Conservation (phyloP, 306 rosid species). For the Fagus crenata region DNA sequence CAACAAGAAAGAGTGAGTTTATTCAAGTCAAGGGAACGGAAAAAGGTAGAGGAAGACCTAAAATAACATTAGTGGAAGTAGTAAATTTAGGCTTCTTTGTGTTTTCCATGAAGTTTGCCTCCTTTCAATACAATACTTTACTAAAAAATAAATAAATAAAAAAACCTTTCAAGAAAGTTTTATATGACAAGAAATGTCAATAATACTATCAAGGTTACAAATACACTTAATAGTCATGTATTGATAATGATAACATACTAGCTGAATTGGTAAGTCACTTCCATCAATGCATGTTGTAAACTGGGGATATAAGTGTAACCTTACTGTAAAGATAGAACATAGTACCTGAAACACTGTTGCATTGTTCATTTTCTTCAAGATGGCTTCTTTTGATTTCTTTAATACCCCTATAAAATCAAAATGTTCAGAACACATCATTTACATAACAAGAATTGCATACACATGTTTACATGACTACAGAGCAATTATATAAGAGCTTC, state of each 20-base stretch:
- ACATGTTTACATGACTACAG: constrained; percentile 3
- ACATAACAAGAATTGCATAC: background rate
- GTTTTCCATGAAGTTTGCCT: no score
- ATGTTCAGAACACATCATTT: constrained; percentile 18
- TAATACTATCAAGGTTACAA: background rate
- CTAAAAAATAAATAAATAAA: no score
- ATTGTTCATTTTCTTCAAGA: constrained; percentile 53
- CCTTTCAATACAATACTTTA: no score
- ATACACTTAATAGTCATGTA: background rate
- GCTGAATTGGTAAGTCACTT: background rate
- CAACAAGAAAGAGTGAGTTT: no score
- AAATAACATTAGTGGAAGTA: no score
- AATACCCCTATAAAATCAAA: constrained; percentile 58
- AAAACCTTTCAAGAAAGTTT: background rate
- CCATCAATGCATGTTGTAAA: background rate
- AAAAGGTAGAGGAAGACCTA: no score
- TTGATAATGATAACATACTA: background rate
- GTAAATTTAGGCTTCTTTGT: no score
- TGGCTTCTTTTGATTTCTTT: constrained; percentile 59
- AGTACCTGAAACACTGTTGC: constrained; percentile 51
- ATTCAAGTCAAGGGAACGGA: no score
- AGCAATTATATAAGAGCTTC: constrained; percentile 25
- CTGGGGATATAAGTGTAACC: background rate
- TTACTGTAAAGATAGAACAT: background rate
- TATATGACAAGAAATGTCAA: background rate